These are phyloP conservation scores for Sordaria brevicollis DNA, from an alignment of 495 filamentous ascomycete genomes.

Conservation along the genomic window DNA sequence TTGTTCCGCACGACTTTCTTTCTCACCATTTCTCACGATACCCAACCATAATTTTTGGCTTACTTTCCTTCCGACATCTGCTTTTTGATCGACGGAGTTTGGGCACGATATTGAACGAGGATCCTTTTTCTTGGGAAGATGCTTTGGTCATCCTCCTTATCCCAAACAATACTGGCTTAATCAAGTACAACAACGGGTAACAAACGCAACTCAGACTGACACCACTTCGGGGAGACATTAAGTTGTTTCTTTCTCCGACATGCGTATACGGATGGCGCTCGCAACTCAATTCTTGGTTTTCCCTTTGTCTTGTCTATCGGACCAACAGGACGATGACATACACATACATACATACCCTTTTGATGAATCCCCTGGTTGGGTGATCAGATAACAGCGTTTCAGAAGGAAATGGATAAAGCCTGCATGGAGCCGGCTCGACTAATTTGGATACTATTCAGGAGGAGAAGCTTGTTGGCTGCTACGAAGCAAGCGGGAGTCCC, in stretches of 20 bases:
- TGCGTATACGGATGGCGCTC: not conserved
- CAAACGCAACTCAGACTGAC: not conserved
- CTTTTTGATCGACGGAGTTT: not conserved
- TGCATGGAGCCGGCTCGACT: not conserved
- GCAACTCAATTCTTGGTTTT: not conserved
- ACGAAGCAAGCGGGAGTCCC: not conserved
- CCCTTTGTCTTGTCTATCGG: not conserved
- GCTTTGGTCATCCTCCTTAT: not conserved
- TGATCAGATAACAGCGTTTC: not conserved
- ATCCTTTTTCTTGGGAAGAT: not conserved
- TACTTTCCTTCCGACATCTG: not conserved
- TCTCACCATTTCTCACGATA: conserved; percentile 35
- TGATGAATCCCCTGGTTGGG: not conserved
- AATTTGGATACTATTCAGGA: not conserved
- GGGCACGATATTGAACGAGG: not conserved
- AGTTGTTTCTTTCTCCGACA: not conserved
- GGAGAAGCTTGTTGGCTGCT: not conserved
- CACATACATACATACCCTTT: not conserved
- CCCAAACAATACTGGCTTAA: not conserved
- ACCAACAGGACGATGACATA: not conserved
- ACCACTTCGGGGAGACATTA: not conserved
- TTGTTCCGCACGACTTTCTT: conserved; percentile 19
- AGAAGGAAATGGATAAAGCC: not conserved
- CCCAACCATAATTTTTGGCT: conserved; percentile 21
- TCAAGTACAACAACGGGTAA: not conserved